phyloP scores from a whole-genome alignment of 345 rosid genomes.

The Brassica juncea region DNA sequence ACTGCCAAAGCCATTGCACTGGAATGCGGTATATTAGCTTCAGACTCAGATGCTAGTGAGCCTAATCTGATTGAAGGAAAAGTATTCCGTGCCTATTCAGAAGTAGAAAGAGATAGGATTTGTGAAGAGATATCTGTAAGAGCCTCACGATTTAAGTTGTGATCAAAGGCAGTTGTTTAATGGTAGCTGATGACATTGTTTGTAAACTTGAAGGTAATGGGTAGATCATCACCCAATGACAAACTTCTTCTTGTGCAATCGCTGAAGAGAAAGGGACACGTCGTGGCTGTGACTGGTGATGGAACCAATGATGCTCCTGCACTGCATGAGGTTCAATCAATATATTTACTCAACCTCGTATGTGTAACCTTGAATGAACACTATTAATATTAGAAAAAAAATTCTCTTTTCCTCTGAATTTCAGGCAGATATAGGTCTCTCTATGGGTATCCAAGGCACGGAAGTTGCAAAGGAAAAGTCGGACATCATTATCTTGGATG shows the following conservation, averaged over 20 bases:
- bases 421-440: constrained; percentile 98
- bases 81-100: constrained; percentile 70
- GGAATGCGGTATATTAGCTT: constrained; percentile 83
- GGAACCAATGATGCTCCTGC: constrained; percentile 98
- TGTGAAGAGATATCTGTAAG: constrained; percentile 87
- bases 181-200: constrained; percentile 16
- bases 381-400: constrained; percentile 5
- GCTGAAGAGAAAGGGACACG: constrained; percentile 65
- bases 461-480: constrained; percentile 99
- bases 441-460: constrained; percentile 99
- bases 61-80: constrained; percentile 85
- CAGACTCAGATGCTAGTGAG: constrained; percentile 60
- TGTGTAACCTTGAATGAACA: neutral
- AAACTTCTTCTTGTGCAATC: constrained; percentile 91
- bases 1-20: constrained; percentile 96
- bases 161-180: constrained; percentile 2
- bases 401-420: constrained; percentile 12
- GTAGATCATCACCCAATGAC: constrained; percentile 87
- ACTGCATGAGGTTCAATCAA: constrained; percentile 65
- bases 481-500: constrained; percentile 93
- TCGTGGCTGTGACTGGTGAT: constrained; percentile 93
- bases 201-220: constrained; percentile 71
- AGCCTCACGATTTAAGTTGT: constrained; percentile 11
- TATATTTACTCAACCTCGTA: constrained; percentile 6
- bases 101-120: constrained; percentile 62